Conservation (phyloP, 2,329 filamentous ascomycete genomes). For the Epichloe amarillans region DNA sequence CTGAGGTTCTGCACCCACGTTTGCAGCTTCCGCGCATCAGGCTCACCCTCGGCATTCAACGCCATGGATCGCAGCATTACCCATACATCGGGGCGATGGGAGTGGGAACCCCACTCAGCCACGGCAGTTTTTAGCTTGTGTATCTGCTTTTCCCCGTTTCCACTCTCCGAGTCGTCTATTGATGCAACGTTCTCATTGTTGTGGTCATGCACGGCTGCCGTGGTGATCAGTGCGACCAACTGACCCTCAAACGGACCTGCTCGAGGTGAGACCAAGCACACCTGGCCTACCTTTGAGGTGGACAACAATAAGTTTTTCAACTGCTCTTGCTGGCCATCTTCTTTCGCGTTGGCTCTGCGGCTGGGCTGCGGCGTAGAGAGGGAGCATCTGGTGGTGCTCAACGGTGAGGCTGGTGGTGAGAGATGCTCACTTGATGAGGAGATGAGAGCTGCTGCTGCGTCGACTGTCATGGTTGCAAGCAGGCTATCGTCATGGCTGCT, state of each 20-base stretch:
- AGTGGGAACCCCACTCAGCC: conserved; percentile 18
- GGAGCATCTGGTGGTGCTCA: neutral
- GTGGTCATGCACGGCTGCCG: conserved; percentile 12
- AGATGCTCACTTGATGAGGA: conserved; percentile 1
- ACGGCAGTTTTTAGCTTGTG: conserved; percentile 27
- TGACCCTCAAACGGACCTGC: conserved; percentile 38
- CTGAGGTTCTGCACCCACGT: conserved; percentile 42
- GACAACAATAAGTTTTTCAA: conserved; percentile 26
- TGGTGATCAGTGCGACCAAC: conserved; percentile 32
- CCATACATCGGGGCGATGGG: conserved; percentile 32
- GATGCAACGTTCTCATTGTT: conserved; percentile 18
- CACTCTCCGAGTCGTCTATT: conserved; percentile 20
- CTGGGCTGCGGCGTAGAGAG: neutral
- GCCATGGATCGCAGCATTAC: conserved; percentile 34
- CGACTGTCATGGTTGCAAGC: conserved; percentile 7
- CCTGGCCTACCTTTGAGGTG: conserved; percentile 26
- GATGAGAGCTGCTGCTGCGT: conserved; percentile 5
- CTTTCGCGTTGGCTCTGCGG: neutral
- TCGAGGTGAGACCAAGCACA: conserved; percentile 31
- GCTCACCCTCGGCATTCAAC: conserved; percentile 22
- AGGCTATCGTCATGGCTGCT: conserved; percentile 6
- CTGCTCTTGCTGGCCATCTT: neutral
- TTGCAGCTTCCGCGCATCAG: conserved; percentile 31
- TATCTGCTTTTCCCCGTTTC: conserved; percentile 28
- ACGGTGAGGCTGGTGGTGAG: neutral